phyloP scores from a whole-genome alignment of 495 filamentous ascomycete species.

The Trichoderma erinaceum region DNA sequence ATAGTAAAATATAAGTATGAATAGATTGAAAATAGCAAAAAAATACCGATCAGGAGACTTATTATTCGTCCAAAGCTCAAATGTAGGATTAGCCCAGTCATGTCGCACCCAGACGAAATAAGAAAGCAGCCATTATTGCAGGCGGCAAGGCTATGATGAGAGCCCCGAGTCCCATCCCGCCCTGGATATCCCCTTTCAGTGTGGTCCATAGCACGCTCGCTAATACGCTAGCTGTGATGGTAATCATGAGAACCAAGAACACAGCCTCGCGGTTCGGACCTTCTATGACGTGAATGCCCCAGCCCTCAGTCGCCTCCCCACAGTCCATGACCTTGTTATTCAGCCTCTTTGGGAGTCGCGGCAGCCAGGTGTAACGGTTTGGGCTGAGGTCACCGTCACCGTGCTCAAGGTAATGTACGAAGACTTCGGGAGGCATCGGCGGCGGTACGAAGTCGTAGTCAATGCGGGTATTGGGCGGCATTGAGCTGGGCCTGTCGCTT shows the following conservation, averaged over 20 bases:
- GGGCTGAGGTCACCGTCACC: constrained; percentile 18
- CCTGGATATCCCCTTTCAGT: constrained; percentile 13
- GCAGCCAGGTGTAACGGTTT: constrained; percentile 14
- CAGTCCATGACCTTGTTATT: constrained; percentile 17
- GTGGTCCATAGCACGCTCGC: constrained; percentile 9
- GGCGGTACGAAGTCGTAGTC: constrained; percentile 18
- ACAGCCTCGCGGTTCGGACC: constrained; percentile 18
- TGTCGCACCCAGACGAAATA: constrained; percentile 3
- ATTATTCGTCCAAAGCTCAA: too few species aligned
- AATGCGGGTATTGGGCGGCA: constrained; percentile 14
- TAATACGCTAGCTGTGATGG: constrained; percentile 3
- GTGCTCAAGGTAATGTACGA: constrained; percentile 18
- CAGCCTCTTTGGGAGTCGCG: constrained; percentile 19
- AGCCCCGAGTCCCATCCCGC: constrained; percentile 8
- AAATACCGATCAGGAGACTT: too few species aligned
- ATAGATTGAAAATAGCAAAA: too few species aligned
- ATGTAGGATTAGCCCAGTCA: too few species aligned
- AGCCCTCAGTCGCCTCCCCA: constrained; percentile 15
- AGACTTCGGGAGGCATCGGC: constrained; percentile 17
- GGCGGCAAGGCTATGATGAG: constrained; percentile 13
- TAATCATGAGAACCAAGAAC: neutral
- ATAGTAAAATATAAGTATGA: too few species aligned
- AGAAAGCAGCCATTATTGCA: constrained; percentile 16
- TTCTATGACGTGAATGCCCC: constrained; percentile 20
- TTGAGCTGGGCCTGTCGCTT: constrained; percentile 7